These are phyloP conservation scores for Rubia balearica DNA, from an alignment of 305 asterid genomes.

Conservation along the genomic window DNA sequence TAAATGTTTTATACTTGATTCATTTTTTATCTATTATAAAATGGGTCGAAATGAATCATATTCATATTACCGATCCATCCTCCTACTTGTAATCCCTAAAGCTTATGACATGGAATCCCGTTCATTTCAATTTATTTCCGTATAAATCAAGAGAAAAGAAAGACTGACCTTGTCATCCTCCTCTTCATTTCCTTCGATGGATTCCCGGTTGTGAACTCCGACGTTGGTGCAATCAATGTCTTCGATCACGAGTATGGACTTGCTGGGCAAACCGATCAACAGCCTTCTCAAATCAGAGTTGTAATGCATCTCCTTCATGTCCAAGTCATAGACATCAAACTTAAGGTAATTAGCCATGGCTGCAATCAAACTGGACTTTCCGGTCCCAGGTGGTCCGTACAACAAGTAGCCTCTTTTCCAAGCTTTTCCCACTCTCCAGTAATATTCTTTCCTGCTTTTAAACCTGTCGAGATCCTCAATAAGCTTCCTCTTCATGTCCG, in stretches of 20 bases:
- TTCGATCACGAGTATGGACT: constrained; percentile 67
- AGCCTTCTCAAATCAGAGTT: constrained; percentile 80
- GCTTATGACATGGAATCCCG: too few species aligned
- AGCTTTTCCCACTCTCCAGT: constrained; percentile 65
- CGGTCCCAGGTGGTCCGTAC: constrained; percentile 81
- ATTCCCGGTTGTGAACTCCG: constrained; percentile 50
- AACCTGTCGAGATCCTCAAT: constrained; percentile 61
- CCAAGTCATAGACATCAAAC: constrained; percentile 80
- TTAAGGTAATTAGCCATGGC: constrained; percentile 80
- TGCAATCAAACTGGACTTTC: constrained; percentile 83
- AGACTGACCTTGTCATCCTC: constrained; percentile 54
- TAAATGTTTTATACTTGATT: too few species aligned
- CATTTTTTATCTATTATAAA: too few species aligned
- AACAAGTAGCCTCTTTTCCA: constrained; percentile 88
- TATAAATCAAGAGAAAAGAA: too few species aligned
- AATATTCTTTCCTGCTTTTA: constrained; percentile 56
- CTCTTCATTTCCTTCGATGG: constrained; percentile 25
- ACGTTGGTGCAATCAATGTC: constrained; percentile 69
- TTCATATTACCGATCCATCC: too few species aligned
- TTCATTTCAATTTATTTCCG: too few species aligned
- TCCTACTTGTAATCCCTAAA: too few species aligned
- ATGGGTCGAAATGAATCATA: too few species aligned
- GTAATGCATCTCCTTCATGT: constrained; percentile 68
- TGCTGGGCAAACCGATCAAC: constrained; percentile 58
- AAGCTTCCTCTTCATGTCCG: constrained; percentile 33